Evolutionary conservation across 768 basidiomycete genomes (phyloP), one percentile per base, ranked within the genome.

Genomic region (Xerocomellus amylosporus): DNA sequence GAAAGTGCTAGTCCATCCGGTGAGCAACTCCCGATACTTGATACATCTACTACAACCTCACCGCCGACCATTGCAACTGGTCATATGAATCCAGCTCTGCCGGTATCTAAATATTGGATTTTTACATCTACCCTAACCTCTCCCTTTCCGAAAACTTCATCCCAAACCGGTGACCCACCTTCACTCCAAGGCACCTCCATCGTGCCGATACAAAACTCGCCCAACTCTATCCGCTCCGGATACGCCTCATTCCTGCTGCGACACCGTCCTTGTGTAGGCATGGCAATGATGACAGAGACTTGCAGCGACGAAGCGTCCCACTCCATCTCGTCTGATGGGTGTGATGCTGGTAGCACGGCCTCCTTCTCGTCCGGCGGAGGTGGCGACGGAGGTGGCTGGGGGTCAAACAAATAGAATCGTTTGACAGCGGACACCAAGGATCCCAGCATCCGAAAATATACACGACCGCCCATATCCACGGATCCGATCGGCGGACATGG

Each of bases 271-370:
- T 59, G 63, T 8, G 58, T 65, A 14, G 80, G 77, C 75, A 81
- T 76, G 8, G 71, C 62, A 43, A 80, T 70, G 14, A 73, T 58
- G 17, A 79, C 73, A 4, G 74, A 71, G 14, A 80, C 67, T 46
- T 73, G 74, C 33, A 78, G 13, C 14, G 53, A 65, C 41, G 59
- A 40, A 8, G 49, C 53, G 33, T 65, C 49, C 60, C 54, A 53
- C 4, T 17, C 38, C 2, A 45, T n/a, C 24, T 44, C 59, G 28
- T 43, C 40, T 28, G 24, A 40, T 9, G 24, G 0, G 15, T 5
- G 8, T 19, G 51, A 26, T 17, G 15, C 31, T 3, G 30, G 24
- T 9, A 20, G 38, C 9, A 15, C 17, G 12, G 22, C 47, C 30
- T 46, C 47, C 12, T 47, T 40, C 19, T n/a, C 19, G 13, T 36